phyloP scores from a whole-genome alignment of 1,139 yeast species.

The Debaryomyces nepalensis region DNA sequence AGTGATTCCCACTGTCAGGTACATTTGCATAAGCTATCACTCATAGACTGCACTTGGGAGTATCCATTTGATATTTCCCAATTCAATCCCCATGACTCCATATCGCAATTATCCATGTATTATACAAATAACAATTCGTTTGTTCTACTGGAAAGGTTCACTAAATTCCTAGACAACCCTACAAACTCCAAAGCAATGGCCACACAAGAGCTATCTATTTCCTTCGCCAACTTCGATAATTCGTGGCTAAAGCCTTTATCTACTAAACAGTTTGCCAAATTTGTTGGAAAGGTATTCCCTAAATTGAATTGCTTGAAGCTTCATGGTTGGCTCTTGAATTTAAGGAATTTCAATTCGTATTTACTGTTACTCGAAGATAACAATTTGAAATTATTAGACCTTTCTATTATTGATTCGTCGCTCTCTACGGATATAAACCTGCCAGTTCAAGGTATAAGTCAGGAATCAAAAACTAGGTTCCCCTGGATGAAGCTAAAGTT shows the following conservation, averaged over 20 bases:
- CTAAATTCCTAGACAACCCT: conserved; percentile 24
- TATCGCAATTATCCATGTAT: conserved; percentile 29
- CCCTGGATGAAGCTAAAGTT: conserved; percentile 8
- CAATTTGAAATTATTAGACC: conserved; percentile 5
- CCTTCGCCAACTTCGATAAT: conserved; percentile 15
- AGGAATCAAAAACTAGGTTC: background rate
- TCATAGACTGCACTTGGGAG: conserved; percentile 50
- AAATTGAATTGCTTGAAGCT: conserved; percentile 24
- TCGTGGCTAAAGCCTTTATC: conserved; percentile 22
- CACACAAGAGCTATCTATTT: conserved; percentile 26
- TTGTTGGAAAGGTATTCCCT: conserved; percentile 26
- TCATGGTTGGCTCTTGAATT: conserved; percentile 31
- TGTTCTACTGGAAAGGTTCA: conserved; percentile 43
- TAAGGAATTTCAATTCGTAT: conserved; percentile 11
- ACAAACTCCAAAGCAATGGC: background rate
- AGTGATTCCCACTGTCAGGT: conserved; percentile 15
- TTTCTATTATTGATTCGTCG: conserved; percentile 7
- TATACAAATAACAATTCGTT: conserved; percentile 38
- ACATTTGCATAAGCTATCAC: conserved; percentile 18
- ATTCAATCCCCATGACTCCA: conserved; percentile 33
- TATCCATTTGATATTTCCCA: conserved; percentile 44
- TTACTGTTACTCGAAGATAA: conserved; percentile 5
- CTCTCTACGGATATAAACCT: background rate
- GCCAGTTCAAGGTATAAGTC: background rate
- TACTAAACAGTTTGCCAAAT: conserved; percentile 21